Evolutionary conservation across 116 monocot species (phyloP), one percentile per base, ranked within the genome.

Genomic region (Posidonia oceanica): DNA sequence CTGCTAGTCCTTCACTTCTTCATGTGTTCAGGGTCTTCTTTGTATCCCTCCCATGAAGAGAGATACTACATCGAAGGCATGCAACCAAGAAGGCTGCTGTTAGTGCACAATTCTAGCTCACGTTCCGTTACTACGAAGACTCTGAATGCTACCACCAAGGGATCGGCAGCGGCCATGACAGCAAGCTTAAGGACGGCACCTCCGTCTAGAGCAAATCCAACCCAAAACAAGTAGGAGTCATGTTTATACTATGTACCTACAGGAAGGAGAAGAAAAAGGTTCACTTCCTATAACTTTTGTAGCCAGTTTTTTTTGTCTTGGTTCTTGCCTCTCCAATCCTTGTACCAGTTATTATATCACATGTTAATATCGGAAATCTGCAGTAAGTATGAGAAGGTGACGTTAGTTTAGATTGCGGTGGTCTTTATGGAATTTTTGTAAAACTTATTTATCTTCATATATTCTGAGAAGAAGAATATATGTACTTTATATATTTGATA

Each of bases 81-180:
- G 65, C 68, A 68, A 68, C 68, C 68, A 15, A 68, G 68, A 68
- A 68, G 36, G 29, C 14, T 54, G 53, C 23, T 54, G 52, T 36
- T 68, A 39, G 40, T 65, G 21, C 36, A 52, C 23, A 54, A 22
- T 29, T 54, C 53, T 36, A 68, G 48, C 51, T 53, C 54, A 68
- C 68, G 53, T 15, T 53, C 22, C 23, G 36, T 53, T 23, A 48
- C 7, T 23, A 16, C 20, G 29, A 22, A 23, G 14, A 54, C 36
- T 68, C 23, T 68, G 68, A 54, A 68, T 52, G 54, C 53, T 16
- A 68, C 23, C 14, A 3, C 15, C 13, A 54, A 68, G 14, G 68
- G 54, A 53, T 6, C 68, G 5, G 52, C 53, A 14, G 29, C 52
- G 7, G 1, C 14, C 4, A 52, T 15, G 22, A 29, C 11, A 52